Evolutionary conservation across 331 rosid genomes (phyloP).

Genomic region (Dryas integrifolia): DNA sequence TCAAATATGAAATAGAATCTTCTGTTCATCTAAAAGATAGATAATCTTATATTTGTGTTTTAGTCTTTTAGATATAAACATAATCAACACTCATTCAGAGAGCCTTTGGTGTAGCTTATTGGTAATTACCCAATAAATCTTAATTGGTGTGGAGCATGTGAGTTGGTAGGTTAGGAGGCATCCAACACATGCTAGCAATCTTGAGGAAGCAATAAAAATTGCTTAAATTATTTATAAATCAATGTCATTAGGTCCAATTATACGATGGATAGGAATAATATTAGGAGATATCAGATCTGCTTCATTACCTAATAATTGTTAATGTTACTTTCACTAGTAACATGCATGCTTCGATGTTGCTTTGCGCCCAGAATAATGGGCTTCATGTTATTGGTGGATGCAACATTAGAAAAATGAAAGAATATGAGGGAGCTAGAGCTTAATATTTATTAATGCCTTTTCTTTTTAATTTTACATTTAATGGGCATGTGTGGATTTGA

Average conservation of each 20-base stretch:
- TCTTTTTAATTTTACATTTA: too few species aligned
- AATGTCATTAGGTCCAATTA: conserved; percentile 25
- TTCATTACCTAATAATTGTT: conserved; percentile 37
- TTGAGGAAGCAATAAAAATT: conserved; percentile 21
- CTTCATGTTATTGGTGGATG: conserved; percentile 48
- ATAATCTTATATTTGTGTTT: too few species aligned
- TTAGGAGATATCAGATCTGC: conserved; percentile 34
- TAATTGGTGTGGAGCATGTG: conserved; percentile 62
- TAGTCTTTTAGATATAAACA: too few species aligned
- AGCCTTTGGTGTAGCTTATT: too few species aligned
- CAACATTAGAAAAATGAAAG: conserved; percentile 1
- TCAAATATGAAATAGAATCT: too few species aligned
- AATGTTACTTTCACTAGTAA: conserved; percentile 29
- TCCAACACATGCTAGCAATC: conserved; percentile 72
- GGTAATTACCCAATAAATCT: not conserved
- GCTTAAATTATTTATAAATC: conserved; percentile 17
- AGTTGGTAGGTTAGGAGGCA: conserved; percentile 68
- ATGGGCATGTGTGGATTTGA: not conserved
- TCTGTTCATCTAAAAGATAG: too few species aligned
- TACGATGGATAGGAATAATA: conserved; percentile 18
- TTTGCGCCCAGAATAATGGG: conserved; percentile 43
- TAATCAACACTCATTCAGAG: too few species aligned
- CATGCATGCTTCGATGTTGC: conserved; percentile 44
- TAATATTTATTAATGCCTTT: too few species aligned
- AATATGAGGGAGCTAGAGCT: not conserved